A percentile compares a stretch with the other conserved stretches of the same genome.
Conservation (phyloP, 2,329 filamentous ascomycete genomes). For the Scedosporium boydii region DNA sequence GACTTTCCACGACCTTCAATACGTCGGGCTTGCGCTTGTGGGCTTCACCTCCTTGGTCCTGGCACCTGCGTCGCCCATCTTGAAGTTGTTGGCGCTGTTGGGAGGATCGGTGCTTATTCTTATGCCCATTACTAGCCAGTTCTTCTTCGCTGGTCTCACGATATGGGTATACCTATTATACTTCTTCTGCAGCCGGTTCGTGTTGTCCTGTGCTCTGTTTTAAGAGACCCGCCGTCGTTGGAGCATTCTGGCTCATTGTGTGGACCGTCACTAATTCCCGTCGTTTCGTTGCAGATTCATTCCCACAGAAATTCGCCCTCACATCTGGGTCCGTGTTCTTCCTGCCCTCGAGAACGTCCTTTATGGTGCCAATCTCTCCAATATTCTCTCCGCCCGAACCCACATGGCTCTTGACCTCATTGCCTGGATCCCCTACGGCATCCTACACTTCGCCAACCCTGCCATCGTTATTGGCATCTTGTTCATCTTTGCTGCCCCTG, state of each 20-base stretch:
- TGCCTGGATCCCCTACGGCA: constrained; percentile 88
- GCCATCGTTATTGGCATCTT: constrained; percentile 68
- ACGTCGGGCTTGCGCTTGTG: constrained; percentile 63
- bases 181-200: constrained; percentile 89
- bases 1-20: constrained; percentile 77
- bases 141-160: constrained; percentile 78
- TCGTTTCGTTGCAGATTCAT: constrained; percentile 57
- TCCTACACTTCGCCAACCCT: constrained; percentile 82
- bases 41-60: constrained; percentile 77
- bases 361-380: constrained; percentile 91
- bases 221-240: no score
- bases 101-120: constrained; percentile 61
- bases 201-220: constrained; percentile 16
- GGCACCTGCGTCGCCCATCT: constrained; percentile 68
- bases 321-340: constrained; percentile 91
- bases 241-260: background rate
- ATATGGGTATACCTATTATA: constrained; percentile 82
- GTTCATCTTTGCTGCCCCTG: constrained; percentile 83
- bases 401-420: constrained; percentile 74
- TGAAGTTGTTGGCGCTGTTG: constrained; percentile 65
- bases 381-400: constrained; percentile 86
- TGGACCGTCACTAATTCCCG: background rate
- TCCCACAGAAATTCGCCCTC: constrained; percentile 75
- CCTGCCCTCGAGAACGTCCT: constrained; percentile 93
- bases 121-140: constrained; percentile 79